Percentiles rank a stretch among this genome's conserved stretches.
Conservation (phyloP, 2,329 filamentous ascomycete species). For the Clonostachys sp. region DNA sequence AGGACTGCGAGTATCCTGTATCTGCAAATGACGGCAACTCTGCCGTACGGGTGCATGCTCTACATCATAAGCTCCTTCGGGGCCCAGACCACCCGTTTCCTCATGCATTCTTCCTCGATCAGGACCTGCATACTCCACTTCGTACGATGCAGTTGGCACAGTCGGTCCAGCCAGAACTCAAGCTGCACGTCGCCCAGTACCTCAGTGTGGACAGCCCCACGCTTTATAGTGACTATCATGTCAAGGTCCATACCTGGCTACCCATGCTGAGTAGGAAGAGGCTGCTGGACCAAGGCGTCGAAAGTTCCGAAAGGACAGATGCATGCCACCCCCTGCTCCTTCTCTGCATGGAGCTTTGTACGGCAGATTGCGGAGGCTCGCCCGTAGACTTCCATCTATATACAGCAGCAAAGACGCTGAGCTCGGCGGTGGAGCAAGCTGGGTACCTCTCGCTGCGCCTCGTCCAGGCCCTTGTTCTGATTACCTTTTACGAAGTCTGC, state of each 20-base stretch:
- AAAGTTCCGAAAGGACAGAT: background rate
- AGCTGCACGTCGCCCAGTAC: background rate
- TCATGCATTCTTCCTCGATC: constrained; percentile 8
- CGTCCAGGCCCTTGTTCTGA: constrained; percentile 6
- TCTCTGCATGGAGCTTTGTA: constrained; percentile 10
- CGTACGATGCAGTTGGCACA: background rate
- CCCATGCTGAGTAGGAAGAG: constrained; percentile 11
- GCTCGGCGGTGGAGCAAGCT: constrained; percentile 4
- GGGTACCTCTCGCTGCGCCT: constrained; percentile 8
- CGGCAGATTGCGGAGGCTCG: background rate
- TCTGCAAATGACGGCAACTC: no score
- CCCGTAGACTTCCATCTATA: constrained; percentile 4
- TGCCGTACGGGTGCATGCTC: background rate
- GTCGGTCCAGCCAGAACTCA: background rate
- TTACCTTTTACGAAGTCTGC: constrained; percentile 6
- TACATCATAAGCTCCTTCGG: no score
- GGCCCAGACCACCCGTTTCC: constrained; percentile 3
- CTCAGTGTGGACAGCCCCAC: background rate
- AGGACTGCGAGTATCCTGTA: no score
- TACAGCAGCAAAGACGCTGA: constrained; percentile 3
- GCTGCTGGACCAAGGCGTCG: constrained; percentile 1
- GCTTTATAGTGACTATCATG: constrained; percentile 5
- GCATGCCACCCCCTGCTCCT: constrained; percentile 6
- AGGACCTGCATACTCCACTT: constrained; percentile 2
- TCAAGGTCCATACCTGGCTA: constrained; percentile 7